These are phyloP conservation scores for Erigeron philadelphicus DNA, from an alignment of 140 eudicot species.

Conservation along the genomic window DNA sequence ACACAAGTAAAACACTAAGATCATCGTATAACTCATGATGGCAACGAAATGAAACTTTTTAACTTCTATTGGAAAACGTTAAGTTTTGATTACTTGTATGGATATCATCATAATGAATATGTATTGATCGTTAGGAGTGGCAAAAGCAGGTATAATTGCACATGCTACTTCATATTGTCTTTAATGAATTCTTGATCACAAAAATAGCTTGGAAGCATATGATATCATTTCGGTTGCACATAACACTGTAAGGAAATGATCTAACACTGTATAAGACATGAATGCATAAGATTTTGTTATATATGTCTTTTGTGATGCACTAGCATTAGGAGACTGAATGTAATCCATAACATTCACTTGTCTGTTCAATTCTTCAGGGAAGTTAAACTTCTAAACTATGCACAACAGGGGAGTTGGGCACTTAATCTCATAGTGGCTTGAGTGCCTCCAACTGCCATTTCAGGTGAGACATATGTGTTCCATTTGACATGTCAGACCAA, in stretches of 20 bases:
- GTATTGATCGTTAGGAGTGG: too few relatives aligned
- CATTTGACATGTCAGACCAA: conserved; percentile 29
- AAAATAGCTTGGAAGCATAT: conserved; percentile 21
- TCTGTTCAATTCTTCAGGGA: conserved; percentile 78
- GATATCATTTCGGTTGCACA: conserved; percentile 5
- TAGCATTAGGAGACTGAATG: conserved; percentile 40
- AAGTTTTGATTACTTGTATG: conserved; percentile 6
- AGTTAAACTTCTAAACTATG: conserved; percentile 42
- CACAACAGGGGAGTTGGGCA: conserved; percentile 71
- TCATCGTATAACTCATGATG: not conserved
- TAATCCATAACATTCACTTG: conserved; percentile 30
- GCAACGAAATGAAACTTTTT: not conserved
- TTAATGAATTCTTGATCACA: not conserved
- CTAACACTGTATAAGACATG: conserved; percentile 23
- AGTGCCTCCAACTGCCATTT: conserved; percentile 82
- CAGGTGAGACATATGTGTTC: conserved; percentile 62
- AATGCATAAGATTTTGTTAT: conserved; percentile 26
- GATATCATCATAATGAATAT: not conserved
- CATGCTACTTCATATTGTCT: too few relatives aligned
- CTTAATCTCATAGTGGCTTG: conserved; percentile 73
- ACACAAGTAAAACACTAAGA: not conserved
- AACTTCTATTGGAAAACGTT: not conserved
- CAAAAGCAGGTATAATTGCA: too few relatives aligned
- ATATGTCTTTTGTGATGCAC: conserved; percentile 29
- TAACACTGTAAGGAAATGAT: not conserved